These are phyloP conservation scores for Hsuehochloa calcarea DNA, from an alignment of 176 grass and related monocot genomes.

Conservation along the genomic window DNA sequence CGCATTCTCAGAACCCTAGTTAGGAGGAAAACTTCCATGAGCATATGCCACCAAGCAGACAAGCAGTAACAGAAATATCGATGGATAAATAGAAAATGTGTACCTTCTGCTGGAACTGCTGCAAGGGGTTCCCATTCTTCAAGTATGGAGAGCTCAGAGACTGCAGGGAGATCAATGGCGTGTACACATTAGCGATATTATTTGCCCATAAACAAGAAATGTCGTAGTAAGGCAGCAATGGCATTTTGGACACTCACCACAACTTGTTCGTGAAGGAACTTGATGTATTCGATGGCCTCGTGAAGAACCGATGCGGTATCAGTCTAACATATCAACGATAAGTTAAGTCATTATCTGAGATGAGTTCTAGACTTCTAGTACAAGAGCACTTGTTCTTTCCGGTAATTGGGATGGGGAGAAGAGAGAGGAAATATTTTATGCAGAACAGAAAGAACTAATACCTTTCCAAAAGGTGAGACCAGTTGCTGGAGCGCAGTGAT, in stretches of 20 bases:
- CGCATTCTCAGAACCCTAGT: conserved; percentile 45
- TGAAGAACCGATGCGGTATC: conserved; percentile 99
- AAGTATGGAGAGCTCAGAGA: conserved; percentile 77
- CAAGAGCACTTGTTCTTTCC: conserved; percentile 22
- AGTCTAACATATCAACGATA: conserved; percentile 52
- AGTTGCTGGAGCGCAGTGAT: conserved; percentile 98
- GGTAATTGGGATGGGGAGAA: conserved; percentile 22
- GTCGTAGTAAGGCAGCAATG: neutral
- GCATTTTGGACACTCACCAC: conserved; percentile 52
- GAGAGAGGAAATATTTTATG: conserved; percentile 26
- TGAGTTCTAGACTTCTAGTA: conserved; percentile 31
- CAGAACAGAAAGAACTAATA: conserved; percentile 46
- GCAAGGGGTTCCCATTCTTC: conserved; percentile 68
- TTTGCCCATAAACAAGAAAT: neutral
- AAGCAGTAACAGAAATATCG: neutral
- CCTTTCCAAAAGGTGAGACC: conserved; percentile 99
- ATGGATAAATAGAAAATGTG: neutral
- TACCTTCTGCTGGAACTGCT: conserved; percentile 74
- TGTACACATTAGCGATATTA: conserved; percentile 10
- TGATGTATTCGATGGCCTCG: conserved; percentile 96
- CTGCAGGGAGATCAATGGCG: conserved; percentile 36
- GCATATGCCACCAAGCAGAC: neutral
- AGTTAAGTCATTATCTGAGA: conserved; percentile 43
- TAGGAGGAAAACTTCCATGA: neutral
- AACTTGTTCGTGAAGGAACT: conserved; percentile 97